phyloP scores from a whole-genome alignment of 1,284 basidiomycete genomes.

The Malassezia equina region DNA sequence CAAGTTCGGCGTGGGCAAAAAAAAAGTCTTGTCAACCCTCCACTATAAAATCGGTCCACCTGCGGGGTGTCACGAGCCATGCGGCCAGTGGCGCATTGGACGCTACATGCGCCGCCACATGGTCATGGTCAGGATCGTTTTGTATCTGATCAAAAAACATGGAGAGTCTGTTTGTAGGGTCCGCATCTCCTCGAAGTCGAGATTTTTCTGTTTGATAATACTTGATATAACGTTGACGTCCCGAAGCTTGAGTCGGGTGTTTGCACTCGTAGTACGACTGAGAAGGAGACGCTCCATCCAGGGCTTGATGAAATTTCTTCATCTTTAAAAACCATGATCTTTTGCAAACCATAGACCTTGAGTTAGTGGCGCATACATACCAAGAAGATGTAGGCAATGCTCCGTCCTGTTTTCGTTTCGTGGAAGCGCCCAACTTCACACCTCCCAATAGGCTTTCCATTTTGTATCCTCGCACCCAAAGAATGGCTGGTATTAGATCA shows the following conservation, averaged over 20 bases:
- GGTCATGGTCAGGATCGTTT: not conserved
- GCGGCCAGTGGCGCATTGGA: not conserved
- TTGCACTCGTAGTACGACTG: not conserved
- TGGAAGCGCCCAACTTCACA: constrained; percentile 7
- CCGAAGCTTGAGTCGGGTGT: not conserved
- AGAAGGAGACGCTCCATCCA: not conserved
- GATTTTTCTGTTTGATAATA: not conserved
- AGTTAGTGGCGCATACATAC: not conserved
- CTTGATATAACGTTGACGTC: not conserved
- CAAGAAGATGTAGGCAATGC: constrained; percentile 4
- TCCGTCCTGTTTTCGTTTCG: not conserved
- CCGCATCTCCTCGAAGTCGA: not conserved
- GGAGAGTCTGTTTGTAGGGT: not conserved
- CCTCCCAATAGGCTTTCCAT: constrained; percentile 11
- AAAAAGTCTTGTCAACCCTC: constrained; percentile 1
- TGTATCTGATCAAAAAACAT: not conserved
- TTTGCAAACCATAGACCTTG: constrained; percentile 7
- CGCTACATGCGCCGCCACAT: not conserved
- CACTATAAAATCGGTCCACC: not conserved
- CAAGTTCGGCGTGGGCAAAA: not conserved
- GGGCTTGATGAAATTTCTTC: not conserved
- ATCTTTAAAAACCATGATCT: constrained; percentile 4
- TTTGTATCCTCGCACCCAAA: constrained; percentile 3
- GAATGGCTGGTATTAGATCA: constrained; percentile 1
- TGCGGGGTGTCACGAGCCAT: constrained; percentile 10